Conservation (phyloP, 163 green algal genomes). For the Scenedesmus sp. region DNA sequence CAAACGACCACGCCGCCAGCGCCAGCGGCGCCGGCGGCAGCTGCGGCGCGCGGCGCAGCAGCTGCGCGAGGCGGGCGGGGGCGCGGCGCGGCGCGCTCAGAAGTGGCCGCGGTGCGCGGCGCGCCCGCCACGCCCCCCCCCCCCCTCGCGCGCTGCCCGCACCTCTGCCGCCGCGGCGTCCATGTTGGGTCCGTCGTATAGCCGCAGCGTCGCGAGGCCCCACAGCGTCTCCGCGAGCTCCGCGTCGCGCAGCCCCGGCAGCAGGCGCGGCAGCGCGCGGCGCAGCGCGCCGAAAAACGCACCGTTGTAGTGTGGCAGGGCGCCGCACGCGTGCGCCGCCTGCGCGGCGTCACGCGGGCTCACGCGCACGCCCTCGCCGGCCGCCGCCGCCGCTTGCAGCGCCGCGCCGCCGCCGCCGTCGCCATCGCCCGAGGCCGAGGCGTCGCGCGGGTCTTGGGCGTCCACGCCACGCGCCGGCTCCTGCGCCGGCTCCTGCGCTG, state of each 20-base stretch:
- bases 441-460: no score
- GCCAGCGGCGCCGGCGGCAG: neutral
- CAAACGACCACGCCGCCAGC: slow-evolving; percentile 21
- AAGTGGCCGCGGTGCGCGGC: no score
- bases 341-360: slow-evolving; percentile 20
- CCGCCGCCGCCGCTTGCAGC: no score
- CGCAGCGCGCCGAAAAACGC: slow-evolving; percentile 28
- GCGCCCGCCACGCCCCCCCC: no score
- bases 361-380: neutral
- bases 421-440: neutral
- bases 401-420: neutral
- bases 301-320: slow-evolving; percentile 32
- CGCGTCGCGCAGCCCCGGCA: slow-evolving; percentile 12
- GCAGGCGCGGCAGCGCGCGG: neutral
- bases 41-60: neutral
- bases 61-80: neutral
- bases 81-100: no score
- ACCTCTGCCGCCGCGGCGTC: slow-evolving; percentile 21
- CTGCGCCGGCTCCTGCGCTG: slow-evolving; percentile 23
- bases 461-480: no score
- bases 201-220: slow-evolving; percentile 16
- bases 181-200: slow-evolving; percentile 23
- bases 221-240: slow-evolving; percentile 32
- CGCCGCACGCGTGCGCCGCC: slow-evolving; percentile 21
- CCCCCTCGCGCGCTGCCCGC: no score